A percentile compares a stretch with the other conserved stretches of the same genome.
phyloP scores from a whole-genome alignment of 106 monocot species.

The Phalaenopsis aphrodite region DNA sequence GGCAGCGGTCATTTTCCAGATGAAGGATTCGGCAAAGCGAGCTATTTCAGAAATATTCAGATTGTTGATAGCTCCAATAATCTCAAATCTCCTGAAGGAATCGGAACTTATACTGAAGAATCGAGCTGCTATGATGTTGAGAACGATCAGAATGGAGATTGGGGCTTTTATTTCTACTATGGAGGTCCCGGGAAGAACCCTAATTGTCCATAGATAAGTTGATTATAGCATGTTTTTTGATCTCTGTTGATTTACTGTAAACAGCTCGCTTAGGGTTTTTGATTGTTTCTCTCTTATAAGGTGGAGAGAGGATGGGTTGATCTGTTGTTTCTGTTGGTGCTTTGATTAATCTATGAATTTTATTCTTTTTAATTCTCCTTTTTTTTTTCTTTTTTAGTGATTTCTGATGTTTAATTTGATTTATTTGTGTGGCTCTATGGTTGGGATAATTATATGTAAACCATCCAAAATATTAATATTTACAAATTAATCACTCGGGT shows the following conservation, averaged over 20 bases:
- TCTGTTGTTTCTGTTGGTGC: background rate
- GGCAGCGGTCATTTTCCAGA: constrained; percentile 71
- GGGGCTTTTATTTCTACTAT: constrained; percentile 83
- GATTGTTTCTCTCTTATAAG: background rate
- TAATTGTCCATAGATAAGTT: constrained; percentile 42
- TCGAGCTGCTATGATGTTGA: constrained; percentile 72
- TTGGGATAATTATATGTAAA: no score
- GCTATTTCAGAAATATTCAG: constrained; percentile 77
- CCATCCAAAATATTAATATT: no score
- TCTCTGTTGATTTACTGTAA: background rate
- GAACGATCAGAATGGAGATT: constrained; percentile 49
- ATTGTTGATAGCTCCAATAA: constrained; percentile 69
- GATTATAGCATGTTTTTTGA: background rate
- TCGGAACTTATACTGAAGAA: constrained; percentile 53
- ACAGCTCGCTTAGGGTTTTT: no score
- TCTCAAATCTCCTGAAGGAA: constrained; percentile 37
- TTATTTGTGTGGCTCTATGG: background rate
- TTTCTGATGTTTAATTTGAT: background rate
- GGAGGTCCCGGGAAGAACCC: constrained; percentile 78
- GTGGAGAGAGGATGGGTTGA: background rate
- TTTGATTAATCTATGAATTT: background rate
- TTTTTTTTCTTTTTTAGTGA: background rate
- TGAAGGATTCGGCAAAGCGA: constrained; percentile 67
- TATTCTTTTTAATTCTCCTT: background rate
- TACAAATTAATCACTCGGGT: no score